Base-by-base conservation (phyloP, 495 filamentous ascomycete species). In the Usnea hakonensis region DNA sequence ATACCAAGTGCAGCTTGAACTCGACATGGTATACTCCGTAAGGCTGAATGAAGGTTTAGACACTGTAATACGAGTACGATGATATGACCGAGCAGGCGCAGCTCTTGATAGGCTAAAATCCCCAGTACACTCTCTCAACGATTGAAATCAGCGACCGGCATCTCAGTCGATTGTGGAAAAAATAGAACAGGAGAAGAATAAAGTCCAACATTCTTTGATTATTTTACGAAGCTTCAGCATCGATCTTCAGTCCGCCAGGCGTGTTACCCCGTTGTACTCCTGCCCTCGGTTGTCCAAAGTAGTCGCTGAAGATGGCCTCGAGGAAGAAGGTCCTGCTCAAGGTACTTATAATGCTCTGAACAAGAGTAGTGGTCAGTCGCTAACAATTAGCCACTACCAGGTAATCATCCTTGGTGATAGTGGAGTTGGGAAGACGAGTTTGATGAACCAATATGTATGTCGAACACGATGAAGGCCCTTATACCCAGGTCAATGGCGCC, bases 391-490 rank as follows among this genome's bases (percentile, higher is more conserved):
- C 23, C 10, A 21, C 5, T 2, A 53, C 30, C 33, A 97, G 93
- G 91, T 98, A 65, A 97, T 98, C 68, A 97, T 99, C 73, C 84
- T 99, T 62, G 94, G 94, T 66, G 94, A 97, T 73, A 96, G 91
- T 75, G 94, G 94, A 72, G 94, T 99, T 52, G 94, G 94, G 65
- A 99, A 99, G 81, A 99, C 95, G 57, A 96, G 90, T 76, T 85
- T 99, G 82, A 97, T 99, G 94, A 99, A 97, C 78, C 94, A 99
- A 97, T 99, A 97, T 87, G 94, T 97, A 85, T 70, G 89, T 80
- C 63, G 11, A 14, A 8, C n/a, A n/a, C 13, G 41, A 36, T 3
- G 37, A 14, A n/a, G 16, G 23, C 37, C 28, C 28, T 9, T 56
- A 14, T 11, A 6, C 28, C 10, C 7, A n/a, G n/a, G 9, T 21